phyloP scores from a whole-genome alignment of 2,329 filamentous ascomycete genomes.

The Colletotrichum cuscutae region DNA sequence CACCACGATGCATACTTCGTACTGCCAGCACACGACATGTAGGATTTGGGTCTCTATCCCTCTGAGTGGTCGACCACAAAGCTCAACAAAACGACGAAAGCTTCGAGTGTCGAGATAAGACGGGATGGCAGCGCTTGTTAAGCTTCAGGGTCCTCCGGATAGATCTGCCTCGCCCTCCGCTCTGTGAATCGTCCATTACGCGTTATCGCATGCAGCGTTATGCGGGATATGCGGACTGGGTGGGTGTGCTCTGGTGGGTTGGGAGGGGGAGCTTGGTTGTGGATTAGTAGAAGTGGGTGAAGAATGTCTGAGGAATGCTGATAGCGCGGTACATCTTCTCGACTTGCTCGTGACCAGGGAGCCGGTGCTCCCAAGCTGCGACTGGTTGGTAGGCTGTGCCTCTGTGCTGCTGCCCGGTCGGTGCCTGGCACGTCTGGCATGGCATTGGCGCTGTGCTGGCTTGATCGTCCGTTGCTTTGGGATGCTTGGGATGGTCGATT shows the following conservation, averaged over 20 bases:
- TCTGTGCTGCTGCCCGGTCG: slow-evolving; percentile 3
- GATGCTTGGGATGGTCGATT: not conserved
- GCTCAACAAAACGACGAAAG: slow-evolving; percentile 21
- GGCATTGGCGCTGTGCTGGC: not conserved
- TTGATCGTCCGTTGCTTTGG: not conserved
- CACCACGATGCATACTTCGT: not conserved
- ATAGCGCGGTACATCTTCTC: slow-evolving; percentile 26
- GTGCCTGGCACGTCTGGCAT: slow-evolving; percentile 1
- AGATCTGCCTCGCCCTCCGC: slow-evolving; percentile 30
- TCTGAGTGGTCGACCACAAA: slow-evolving; percentile 2
- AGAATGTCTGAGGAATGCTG: slow-evolving; percentile 21
- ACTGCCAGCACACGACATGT: slow-evolving; percentile 2
- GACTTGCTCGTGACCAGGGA: not conserved
- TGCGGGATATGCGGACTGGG: slow-evolving; percentile 31
- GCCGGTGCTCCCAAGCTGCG: slow-evolving; percentile 1
- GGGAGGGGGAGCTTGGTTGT: slow-evolving; percentile 23
- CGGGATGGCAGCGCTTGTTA: slow-evolving; percentile 34
- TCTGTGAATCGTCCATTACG: slow-evolving; percentile 27
- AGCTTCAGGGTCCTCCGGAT: slow-evolving; percentile 34
- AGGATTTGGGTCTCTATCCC: not conserved
- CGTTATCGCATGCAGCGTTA: slow-evolving; percentile 35
- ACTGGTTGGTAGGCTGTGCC: slow-evolving; percentile 14
- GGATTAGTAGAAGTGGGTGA: slow-evolving; percentile 18
- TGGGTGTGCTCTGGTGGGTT: slow-evolving; percentile 24
- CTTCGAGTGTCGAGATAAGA: slow-evolving; percentile 33